These are phyloP conservation scores for Apiospora malaysiana DNA, from an alignment of 2,329 filamentous ascomycete species.

Conservation along the genomic window DNA sequence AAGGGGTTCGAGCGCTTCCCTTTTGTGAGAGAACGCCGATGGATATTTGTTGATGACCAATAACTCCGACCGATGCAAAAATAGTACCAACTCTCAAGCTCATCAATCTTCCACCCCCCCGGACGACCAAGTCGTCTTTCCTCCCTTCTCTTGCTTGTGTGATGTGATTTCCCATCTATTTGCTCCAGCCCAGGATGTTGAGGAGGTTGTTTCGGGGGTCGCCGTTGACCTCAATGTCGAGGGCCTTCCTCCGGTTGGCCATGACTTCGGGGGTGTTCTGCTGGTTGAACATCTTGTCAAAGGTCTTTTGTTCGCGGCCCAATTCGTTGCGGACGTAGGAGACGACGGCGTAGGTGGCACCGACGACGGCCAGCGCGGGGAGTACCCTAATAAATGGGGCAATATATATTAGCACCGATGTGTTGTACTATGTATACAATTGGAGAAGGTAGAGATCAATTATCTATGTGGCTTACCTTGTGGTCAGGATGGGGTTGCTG, in stretches of 20 bases:
- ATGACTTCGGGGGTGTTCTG: slow-evolving; percentile 41
- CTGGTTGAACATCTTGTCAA: slow-evolving; percentile 39
- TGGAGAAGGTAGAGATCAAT: neutral
- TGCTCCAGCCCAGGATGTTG: slow-evolving; percentile 39
- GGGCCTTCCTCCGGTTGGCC: slow-evolving; percentile 30
- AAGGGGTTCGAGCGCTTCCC: neutral
- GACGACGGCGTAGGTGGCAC: slow-evolving; percentile 31
- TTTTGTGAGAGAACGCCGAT: neutral
- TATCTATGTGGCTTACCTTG: neutral
- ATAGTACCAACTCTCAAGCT: neutral
- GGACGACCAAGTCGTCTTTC: too few species aligned
- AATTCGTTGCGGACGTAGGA: slow-evolving; percentile 35
- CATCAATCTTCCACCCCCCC: neutral
- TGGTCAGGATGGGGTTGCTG: slow-evolving; percentile 29
- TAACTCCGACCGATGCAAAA: slow-evolving; percentile 11
- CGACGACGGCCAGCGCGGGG: slow-evolving; percentile 28
- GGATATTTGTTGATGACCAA: neutral
- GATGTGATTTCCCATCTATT: slow-evolving; percentile 20
- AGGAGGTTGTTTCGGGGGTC: slow-evolving; percentile 40
- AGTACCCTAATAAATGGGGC: slow-evolving; percentile 29
- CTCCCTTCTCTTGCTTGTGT: neutral
- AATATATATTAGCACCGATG: slow-evolving; percentile 24
- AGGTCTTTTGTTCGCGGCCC: slow-evolving; percentile 27
- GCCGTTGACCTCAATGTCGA: slow-evolving; percentile 35
- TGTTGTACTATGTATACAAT: neutral